Base-by-base conservation (phyloP, 306 rosid species). In the Ochetophila trinervis region DNA sequence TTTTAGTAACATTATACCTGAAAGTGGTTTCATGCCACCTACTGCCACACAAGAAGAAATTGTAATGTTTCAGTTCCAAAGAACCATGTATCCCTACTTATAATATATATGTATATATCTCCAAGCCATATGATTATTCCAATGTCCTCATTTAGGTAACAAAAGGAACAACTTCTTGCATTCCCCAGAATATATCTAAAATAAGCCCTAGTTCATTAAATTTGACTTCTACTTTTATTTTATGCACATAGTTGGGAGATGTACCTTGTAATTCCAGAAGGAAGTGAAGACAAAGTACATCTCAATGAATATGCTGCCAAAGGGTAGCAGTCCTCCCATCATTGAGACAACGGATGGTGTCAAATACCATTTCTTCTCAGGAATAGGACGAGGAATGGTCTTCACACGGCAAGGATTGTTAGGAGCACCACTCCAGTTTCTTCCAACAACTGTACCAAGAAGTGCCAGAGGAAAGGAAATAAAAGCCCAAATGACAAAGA, bases 301-400 rank as follows among this genome's bases (percentile, higher is more conserved):
- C 93, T 94, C 99, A 9, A 94, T 94, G 86, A 94, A 94, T 72
- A 94, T 94, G 84, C 99, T 94, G 68, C 99, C 99, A 75, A 94
- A 94, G 13, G 99, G 99, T 75, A 94, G 95, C 79, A 94, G 78
- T 77, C 99, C 99, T 68, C 99, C 99, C 99, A 94, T 94, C 85
- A 94, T 59, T 55, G 99, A 90, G 70, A 94, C 95, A 21, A 94
- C 96, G 20, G 97, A 90, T 24, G 99, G 97, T 36, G 97, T 94
- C 80, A 94, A 90, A 78, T 94, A 94, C 99, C 99, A 94, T 80
- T 94, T 94, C 85, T 94, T 94, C 95, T 94, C 99, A 60, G 99
- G 99, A 78, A 94, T 90, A 20, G 97, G 99, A 62, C 99, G 99
- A 56, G 99, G 99, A 82, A 94, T 94, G 65, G 99, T 94, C 81